A percentile compares a stretch with the other conserved stretches of the same genome.
phyloP scores from a whole-genome alignment of 2,329 filamentous ascomycete genomes.

The Ophiognomonia clavigignenti-juglandacearum region DNA sequence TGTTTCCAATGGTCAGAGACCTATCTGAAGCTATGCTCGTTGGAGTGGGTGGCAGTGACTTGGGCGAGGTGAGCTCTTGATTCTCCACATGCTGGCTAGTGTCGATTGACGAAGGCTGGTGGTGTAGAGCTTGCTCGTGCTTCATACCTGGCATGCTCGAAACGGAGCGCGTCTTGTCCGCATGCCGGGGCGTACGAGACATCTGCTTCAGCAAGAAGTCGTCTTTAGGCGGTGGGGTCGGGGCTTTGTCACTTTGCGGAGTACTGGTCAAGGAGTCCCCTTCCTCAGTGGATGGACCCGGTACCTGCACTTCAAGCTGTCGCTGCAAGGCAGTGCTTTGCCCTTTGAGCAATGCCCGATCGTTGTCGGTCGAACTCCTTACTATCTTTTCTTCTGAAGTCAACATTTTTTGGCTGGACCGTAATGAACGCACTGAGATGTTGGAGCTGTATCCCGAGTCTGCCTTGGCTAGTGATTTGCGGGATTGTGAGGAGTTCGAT shows the following conservation, averaged over 20 bases:
- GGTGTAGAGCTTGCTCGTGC: constrained; percentile 14
- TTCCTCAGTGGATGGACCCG: constrained; percentile 6
- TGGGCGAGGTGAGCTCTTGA: constrained; percentile 18
- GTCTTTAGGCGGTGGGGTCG: constrained; percentile 33
- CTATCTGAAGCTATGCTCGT: constrained; percentile 23
- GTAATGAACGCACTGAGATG: constrained; percentile 51
- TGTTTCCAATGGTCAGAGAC: constrained; percentile 29
- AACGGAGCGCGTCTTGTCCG: constrained; percentile 10
- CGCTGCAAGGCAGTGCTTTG: not conserved
- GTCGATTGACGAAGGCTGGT: constrained; percentile 18
- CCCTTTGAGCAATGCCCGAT: not conserved
- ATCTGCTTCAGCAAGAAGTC: not conserved
- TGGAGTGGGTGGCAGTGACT: constrained; percentile 24
- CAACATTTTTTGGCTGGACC: constrained; percentile 28
- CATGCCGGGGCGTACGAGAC: not conserved
- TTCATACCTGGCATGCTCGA: constrained; percentile 9
- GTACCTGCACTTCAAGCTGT: constrained; percentile 15
- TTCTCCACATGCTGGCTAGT: constrained; percentile 13
- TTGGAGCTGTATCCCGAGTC: constrained; percentile 61
- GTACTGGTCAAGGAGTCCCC: constrained; percentile 3
- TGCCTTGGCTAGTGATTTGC: constrained; percentile 47
- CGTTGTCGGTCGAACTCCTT: constrained; percentile 12
- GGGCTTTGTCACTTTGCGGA: constrained; percentile 18
- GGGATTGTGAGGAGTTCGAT: constrained; percentile 32
- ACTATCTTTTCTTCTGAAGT: constrained; percentile 22